phyloP scores from a whole-genome alignment of 108 stramenopile species.

The Cyclotella sp. region DNA sequence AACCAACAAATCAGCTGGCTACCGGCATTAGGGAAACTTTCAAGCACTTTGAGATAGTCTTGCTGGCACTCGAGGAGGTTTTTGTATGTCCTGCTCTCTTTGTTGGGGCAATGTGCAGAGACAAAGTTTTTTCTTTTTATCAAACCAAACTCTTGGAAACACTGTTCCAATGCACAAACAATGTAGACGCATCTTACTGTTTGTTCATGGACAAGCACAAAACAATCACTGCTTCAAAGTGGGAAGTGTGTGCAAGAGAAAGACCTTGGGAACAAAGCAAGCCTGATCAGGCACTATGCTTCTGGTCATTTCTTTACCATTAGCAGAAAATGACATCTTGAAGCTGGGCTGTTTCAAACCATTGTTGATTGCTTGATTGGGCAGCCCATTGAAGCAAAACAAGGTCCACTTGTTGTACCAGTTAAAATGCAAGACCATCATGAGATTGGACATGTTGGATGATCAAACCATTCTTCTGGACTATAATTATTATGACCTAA shows the following conservation, averaged over 20 bases:
- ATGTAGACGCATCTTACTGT: not conserved
- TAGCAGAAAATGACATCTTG: not conserved
- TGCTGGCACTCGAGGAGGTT: too few relatives aligned
- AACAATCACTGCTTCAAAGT: not conserved
- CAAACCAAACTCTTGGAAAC: not conserved
- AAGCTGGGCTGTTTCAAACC: not conserved
- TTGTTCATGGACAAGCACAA: not conserved
- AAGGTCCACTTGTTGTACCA: not conserved
- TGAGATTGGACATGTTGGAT: not conserved
- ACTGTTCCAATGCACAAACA: not conserved
- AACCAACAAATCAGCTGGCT: too few relatives aligned
- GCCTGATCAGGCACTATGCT: not conserved
- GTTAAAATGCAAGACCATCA: not conserved
- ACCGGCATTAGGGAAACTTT: too few relatives aligned
- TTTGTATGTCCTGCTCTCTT: too few relatives aligned
- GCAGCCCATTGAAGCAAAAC: not conserved
- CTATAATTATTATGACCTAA: not conserved
- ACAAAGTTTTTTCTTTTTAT: too few relatives aligned
- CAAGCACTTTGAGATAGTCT: too few relatives aligned
- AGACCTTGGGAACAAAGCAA: not conserved
- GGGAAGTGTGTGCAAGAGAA: not conserved
- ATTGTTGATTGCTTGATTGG: not conserved
- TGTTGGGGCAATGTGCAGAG: too few relatives aligned
- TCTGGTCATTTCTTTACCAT: not conserved
- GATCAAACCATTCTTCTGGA: not conserved